phyloP scores from a whole-genome alignment of 2,329 filamentous ascomycete species.

The Talaromyces amestolkiae region DNA sequence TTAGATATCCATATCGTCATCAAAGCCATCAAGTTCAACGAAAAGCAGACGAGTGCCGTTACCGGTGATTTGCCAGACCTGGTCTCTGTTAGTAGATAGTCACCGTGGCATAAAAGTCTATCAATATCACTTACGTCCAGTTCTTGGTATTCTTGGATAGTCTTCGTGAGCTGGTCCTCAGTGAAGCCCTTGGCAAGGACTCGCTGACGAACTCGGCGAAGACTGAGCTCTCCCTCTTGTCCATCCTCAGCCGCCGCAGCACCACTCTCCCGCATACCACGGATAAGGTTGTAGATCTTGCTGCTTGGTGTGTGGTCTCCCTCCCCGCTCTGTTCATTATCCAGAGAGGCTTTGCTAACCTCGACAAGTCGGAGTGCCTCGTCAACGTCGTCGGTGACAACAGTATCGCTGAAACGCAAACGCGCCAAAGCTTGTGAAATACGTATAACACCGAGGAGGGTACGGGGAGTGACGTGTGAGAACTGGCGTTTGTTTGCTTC shows the following conservation, averaged over 20 bases:
- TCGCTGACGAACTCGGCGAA: conserved; percentile 84
- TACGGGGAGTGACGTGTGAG: conserved; percentile 89
- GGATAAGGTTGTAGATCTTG: conserved; percentile 93
- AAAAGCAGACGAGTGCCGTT: conserved; percentile 70
- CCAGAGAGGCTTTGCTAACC: conserved; percentile 87
- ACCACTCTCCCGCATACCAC: conserved; percentile 79
- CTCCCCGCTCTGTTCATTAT: conserved; percentile 63
- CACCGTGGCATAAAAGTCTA: too few relatives aligned
- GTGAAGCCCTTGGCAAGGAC: conserved; percentile 97
- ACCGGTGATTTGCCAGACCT: conserved; percentile 77
- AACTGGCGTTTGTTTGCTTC: conserved; percentile 91
- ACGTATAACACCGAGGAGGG: conserved; percentile 86
- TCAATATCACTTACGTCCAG: conserved; percentile 68
- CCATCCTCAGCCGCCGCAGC: conserved; percentile 76
- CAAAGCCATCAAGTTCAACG: conserved; percentile 56
- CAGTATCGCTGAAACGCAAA: conserved; percentile 79
- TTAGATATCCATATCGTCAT: conserved; percentile 46
- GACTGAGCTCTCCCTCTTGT: conserved; percentile 70
- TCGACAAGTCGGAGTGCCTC: conserved; percentile 89
- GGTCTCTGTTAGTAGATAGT: conserved; percentile 35
- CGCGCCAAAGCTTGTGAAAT: conserved; percentile 90
- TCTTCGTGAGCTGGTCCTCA: conserved; percentile 81
- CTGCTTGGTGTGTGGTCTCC: conserved; percentile 76
- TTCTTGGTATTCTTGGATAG: conserved; percentile 83
- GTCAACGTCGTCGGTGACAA: conserved; percentile 90